phyloP scores from a whole-genome alignment of 2,329 filamentous ascomycete species.

The Pestalotiopsis sp. region DNA sequence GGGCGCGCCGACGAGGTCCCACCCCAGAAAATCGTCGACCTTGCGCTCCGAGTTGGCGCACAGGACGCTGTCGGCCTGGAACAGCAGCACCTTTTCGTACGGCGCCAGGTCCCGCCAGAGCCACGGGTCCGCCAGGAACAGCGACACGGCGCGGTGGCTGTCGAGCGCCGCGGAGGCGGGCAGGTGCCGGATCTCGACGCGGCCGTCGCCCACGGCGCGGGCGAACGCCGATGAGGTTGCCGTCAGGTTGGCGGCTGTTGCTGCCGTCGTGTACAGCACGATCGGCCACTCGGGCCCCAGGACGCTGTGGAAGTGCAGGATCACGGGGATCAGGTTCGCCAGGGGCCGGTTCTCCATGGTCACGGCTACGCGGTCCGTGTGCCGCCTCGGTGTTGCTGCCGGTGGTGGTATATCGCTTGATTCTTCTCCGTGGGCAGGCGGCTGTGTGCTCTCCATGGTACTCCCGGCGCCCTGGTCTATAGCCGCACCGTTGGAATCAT shows the following conservation, averaged over 20 bases:
- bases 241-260: slow-evolving; percentile 22
- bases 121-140: slow-evolving; percentile 36
- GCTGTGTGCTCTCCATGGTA: too few species aligned
- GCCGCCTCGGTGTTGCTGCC: neutral
- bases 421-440: too few species aligned
- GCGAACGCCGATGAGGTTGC: slow-evolving; percentile 33
- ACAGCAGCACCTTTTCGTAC: slow-evolving; percentile 36
- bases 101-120: slow-evolving; percentile 38
- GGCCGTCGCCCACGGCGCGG: slow-evolving; percentile 34
- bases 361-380: slow-evolving; percentile 31
- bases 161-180: slow-evolving; percentile 36
- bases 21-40: slow-evolving; percentile 38
- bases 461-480: neutral
- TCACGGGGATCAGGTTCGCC: slow-evolving; percentile 34
- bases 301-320: slow-evolving; percentile 40
- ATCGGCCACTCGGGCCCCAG: slow-evolving; percentile 47
- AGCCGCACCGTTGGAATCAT: neutral
- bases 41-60: slow-evolving; percentile 31
- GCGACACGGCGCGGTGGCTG: slow-evolving; percentile 36
- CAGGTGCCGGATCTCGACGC: slow-evolving; percentile 41
- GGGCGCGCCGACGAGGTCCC: slow-evolving; percentile 37
- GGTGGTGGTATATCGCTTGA: too few species aligned
- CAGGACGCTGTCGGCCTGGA: slow-evolving; percentile 41
- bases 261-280: slow-evolving; percentile 42
- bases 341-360: slow-evolving; percentile 39